phyloP scores from a whole-genome alignment of 441 rosid genomes.

The Isatis lusitanica region DNA sequence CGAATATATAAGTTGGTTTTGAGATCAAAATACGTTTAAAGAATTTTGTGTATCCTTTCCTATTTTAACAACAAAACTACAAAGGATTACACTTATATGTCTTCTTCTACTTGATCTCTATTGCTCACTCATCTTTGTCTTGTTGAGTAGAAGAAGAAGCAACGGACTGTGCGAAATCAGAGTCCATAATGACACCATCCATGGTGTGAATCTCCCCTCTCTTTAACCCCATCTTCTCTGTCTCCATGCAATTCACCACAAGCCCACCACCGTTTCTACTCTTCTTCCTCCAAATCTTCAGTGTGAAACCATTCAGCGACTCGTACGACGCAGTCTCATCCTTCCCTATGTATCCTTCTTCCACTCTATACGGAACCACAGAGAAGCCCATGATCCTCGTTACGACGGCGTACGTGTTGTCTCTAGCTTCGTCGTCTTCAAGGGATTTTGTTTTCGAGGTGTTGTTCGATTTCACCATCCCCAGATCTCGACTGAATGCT shows the following conservation, averaged over 20 bases:
- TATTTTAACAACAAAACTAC: neutral
- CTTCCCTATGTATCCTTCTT: conserved; percentile 25
- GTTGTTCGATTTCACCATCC: conserved; percentile 31
- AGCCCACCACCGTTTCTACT: conserved; percentile 39
- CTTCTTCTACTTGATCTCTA: neutral
- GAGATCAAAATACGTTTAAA: too few species aligned
- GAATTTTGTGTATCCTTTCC: neutral
- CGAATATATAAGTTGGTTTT: neutral
- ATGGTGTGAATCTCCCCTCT: conserved; percentile 53
- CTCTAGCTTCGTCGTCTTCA: conserved; percentile 39
- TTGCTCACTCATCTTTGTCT: conserved; percentile 19
- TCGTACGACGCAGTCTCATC: conserved; percentile 48
- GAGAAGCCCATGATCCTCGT: conserved; percentile 65
- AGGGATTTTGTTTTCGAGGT: neutral
- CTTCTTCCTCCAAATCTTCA: conserved; percentile 45
- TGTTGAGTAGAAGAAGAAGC: conserved; percentile 40
- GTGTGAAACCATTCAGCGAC: conserved; percentile 55
- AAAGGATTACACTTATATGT: too few species aligned
- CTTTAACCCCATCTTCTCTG: conserved; percentile 48
- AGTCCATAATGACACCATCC: conserved; percentile 76
- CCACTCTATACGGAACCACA: conserved; percentile 52
- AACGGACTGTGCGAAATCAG: conserved; percentile 63
- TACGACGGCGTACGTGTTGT: conserved; percentile 52
- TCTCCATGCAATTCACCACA: conserved; percentile 50
- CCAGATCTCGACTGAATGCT: conserved; percentile 63